A percentile compares a stretch with the other conserved stretches of the same genome.
Conservation (phyloP, 371 early-diverging fungal genomes). For the Neoconidiobolus thromboides region DNA sequence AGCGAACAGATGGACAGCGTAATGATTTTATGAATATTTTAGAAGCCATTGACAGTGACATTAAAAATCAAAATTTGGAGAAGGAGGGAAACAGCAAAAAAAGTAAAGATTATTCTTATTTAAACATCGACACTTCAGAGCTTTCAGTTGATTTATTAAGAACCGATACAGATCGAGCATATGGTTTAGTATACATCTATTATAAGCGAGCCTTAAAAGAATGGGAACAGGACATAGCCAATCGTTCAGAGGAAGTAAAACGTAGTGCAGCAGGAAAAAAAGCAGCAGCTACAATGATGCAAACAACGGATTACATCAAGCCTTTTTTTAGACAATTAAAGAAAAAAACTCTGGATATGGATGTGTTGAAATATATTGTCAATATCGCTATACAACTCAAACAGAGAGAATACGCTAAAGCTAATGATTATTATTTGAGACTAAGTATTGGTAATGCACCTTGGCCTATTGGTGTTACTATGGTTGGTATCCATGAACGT, state of each 20-base stretch:
- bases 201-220: constrained; percentile 61
- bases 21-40: constrained; percentile 75
- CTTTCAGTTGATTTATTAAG: constrained; percentile 43
- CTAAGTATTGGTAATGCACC: constrained; percentile 94
- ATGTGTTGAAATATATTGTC: constrained; percentile 68
- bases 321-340: constrained; percentile 79
- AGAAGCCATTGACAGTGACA: constrained; percentile 66
- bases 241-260: constrained; percentile 54
- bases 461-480: constrained; percentile 96
- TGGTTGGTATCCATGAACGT: constrained; percentile 90
- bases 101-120: constrained; percentile 18
- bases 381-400: constrained; percentile 76
- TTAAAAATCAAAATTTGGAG: constrained; percentile 21
- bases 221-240: constrained; percentile 71
- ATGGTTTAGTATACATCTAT: constrained; percentile 60
- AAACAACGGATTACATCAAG: constrained; percentile 70
- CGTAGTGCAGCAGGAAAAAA: constrained; percentile 54
- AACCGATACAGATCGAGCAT: constrained; percentile 50
- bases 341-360: constrained; percentile 49
- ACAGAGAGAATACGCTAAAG: constrained; percentile 72
- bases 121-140: constrained; percentile 26
- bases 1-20: constrained; percentile 64
- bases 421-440: constrained; percentile 83
- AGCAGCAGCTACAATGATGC: constrained; percentile 59
- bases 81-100: constrained; percentile 10